These are phyloP conservation scores for Botrytis galanthina DNA, from an alignment of 2,329 filamentous ascomycete species.

Conservation along the genomic window DNA sequence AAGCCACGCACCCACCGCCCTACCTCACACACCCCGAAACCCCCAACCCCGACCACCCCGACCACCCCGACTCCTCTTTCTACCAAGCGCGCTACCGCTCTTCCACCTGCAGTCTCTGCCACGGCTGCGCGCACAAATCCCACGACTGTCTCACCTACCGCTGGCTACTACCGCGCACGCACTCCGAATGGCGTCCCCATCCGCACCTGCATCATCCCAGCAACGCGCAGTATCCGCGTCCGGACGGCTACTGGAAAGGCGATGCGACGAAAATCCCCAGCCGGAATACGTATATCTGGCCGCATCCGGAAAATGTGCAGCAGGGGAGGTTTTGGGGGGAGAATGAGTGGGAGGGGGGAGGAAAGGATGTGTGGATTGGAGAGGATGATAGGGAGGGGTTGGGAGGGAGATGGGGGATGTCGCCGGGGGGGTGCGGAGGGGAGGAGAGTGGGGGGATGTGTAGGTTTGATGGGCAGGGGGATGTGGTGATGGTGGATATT, in stretches of 20 bases:
- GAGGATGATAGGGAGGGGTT: slow-evolving; percentile 8
- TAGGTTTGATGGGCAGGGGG: slow-evolving; percentile 1
- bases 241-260: not conserved
- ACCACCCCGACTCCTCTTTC: not conserved
- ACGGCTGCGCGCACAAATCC: not conserved
- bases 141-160: not conserved
- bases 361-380: not conserved
- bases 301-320: not conserved
- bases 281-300: not conserved
- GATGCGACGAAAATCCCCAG: not conserved
- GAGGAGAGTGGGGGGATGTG: not conserved
- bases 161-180: not conserved
- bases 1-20: too few relatives aligned
- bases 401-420: not conserved
- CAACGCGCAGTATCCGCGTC: not conserved
- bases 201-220: not conserved
- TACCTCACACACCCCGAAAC: not conserved
- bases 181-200: not conserved
- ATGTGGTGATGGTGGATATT: slow-evolving; percentile 16
- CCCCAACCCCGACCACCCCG: not conserved
- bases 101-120: not conserved
- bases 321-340: not conserved
- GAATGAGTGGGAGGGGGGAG: not conserved
- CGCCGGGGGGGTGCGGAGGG: not conserved
- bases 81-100: slow-evolving; percentile 1